Conservation (phyloP, 768 basidiomycete genomes). For the Chalciporus piperatus region DNA sequence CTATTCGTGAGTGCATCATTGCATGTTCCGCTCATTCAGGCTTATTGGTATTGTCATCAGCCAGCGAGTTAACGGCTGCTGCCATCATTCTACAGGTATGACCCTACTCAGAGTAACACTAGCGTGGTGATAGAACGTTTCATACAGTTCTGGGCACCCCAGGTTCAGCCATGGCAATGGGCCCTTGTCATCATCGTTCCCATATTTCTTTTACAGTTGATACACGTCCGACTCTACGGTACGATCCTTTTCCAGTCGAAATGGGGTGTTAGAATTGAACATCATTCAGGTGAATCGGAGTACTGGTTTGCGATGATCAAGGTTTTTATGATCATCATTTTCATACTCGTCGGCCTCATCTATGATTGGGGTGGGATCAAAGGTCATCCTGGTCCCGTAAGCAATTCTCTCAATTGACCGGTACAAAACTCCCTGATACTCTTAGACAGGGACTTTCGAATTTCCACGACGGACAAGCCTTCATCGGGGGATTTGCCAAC, state of each 20-base stretch:
- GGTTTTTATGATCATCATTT: slow-evolving; percentile 57
- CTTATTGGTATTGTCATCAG: slow-evolving; percentile 30
- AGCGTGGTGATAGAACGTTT: neutral
- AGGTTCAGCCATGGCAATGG: slow-evolving; percentile 52
- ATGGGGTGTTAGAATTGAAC: neutral
- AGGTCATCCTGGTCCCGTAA: slow-evolving; percentile 55
- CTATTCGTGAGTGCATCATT: slow-evolving; percentile 33
- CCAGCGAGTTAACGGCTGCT: slow-evolving; percentile 58
- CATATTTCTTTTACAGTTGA: slow-evolving; percentile 51
- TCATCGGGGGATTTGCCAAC: slow-evolving; percentile 50
- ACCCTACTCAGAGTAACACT: neutral
- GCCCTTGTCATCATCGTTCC: slow-evolving; percentile 54
- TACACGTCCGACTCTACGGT: slow-evolving; percentile 58
- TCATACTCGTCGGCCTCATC: slow-evolving; percentile 62
- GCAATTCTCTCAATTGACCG: slow-evolving; percentile 12
- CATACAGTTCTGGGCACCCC: slow-evolving; percentile 43
- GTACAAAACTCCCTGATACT: no score
- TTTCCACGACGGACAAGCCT: slow-evolving; percentile 48
- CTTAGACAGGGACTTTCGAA: slow-evolving; percentile 45
- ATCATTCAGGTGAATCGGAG: slow-evolving; percentile 49
- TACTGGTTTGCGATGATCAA: slow-evolving; percentile 67
- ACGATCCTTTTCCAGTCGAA: neutral
- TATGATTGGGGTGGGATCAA: slow-evolving; percentile 60
- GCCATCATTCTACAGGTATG: slow-evolving; percentile 48
- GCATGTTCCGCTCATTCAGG: neutral